Conservation (phyloP, 495 filamentous ascomycete genomes). For the Cryomyces minteri region DNA sequence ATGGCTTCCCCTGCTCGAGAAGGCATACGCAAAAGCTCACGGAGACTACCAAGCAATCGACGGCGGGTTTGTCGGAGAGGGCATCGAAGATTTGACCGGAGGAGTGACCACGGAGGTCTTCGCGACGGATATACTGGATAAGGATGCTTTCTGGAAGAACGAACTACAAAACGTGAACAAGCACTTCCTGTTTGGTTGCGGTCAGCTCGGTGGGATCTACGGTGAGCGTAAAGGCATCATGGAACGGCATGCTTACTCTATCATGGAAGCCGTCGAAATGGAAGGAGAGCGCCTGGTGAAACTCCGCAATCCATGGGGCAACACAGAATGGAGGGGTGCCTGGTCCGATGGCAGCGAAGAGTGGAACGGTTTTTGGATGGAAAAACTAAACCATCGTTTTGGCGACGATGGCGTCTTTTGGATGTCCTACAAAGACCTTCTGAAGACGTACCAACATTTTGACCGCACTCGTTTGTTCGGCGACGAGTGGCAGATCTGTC, state of each 20-base stretch:
- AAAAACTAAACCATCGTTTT: constrained; percentile 60
- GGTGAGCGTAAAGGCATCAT: constrained; percentile 53
- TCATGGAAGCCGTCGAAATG: constrained; percentile 65
- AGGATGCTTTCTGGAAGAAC: constrained; percentile 73
- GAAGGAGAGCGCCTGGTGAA: constrained; percentile 57
- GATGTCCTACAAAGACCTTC: constrained; percentile 63
- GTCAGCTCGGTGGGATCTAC: constrained; percentile 30
- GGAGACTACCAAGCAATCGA: constrained; percentile 72
- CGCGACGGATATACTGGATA: constrained; percentile 70
- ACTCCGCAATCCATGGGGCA: constrained; percentile 77
- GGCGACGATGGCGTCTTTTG: constrained; percentile 74
- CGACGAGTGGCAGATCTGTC: constrained; percentile 62
- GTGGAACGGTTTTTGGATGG: constrained; percentile 82
- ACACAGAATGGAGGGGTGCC: constrained; percentile 45
- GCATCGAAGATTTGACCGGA: constrained; percentile 82
- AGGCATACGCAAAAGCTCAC: constrained; percentile 92
- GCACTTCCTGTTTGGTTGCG: constrained; percentile 76
- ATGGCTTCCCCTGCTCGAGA: constrained; percentile 86
- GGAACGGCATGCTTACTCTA: constrained; percentile 74
- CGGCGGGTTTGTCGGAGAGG: constrained; percentile 73
- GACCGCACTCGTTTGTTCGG: constrained; percentile 81
- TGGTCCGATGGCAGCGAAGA: constrained; percentile 63
- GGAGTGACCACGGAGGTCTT: constrained; percentile 73
- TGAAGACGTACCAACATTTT: constrained; percentile 66
- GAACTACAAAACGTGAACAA: constrained; percentile 73